Percentiles rank a stretch among this genome's conserved stretches.
Evolutionary conservation across 768 basidiomycete species (phyloP).

Genomic region (Lentinula boryana): DNA sequence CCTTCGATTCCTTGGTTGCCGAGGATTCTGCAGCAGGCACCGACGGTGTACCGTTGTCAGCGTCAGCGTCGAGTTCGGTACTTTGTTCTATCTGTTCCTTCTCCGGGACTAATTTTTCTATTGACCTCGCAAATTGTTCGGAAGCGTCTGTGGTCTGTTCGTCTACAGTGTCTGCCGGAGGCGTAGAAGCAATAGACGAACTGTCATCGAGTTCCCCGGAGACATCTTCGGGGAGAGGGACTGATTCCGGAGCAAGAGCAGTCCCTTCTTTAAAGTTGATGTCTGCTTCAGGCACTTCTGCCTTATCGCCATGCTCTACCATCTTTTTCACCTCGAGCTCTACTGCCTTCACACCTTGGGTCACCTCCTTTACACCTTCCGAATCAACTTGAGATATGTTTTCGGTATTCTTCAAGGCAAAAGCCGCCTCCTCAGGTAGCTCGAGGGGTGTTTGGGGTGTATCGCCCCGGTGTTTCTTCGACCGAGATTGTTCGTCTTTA

Average conservation of each 20-base stretch:
- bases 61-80: not conserved
- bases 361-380: constrained; percentile 63
- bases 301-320: not conserved
- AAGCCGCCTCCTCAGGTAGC: constrained; percentile 16
- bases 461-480: constrained; percentile 42
- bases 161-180: not conserved
- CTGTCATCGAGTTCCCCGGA: constrained; percentile 4
- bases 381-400: constrained; percentile 29
- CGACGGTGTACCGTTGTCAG: not conserved
- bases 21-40: not conserved
- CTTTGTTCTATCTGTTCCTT: not conserved
- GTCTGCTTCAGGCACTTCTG: not conserved
- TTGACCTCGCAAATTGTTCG: not conserved
- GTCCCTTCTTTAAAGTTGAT: not conserved
- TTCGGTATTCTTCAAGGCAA: not conserved
- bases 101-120: not conserved
- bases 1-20: not conserved
- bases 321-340: constrained; percentile 43
- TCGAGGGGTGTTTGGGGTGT: constrained; percentile 19
- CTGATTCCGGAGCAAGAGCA: not conserved
- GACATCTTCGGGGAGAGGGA: constrained; percentile 1
- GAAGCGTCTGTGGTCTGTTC: not conserved
- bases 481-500: constrained; percentile 31
- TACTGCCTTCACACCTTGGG: constrained; percentile 63
- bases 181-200: constrained; percentile 2